phyloP scores from a whole-genome alignment of 108 stramenopile species.

The Epipyxis sp. region DNA sequence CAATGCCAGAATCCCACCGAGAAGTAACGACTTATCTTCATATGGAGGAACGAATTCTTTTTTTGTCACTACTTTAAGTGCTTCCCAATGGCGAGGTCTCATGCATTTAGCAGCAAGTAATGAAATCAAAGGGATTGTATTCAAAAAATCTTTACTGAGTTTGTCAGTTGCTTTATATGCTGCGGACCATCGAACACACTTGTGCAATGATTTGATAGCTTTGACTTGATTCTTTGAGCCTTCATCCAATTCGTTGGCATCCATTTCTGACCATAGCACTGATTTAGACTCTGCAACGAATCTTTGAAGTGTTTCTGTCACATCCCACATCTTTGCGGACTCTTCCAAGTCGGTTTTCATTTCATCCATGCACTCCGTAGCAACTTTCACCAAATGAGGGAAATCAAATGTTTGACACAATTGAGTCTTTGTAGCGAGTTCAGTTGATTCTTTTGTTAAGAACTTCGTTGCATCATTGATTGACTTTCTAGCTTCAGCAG shows the following conservation, averaged over 20 bases:
- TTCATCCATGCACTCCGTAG: slow-evolving; percentile 41
- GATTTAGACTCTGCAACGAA: slow-evolving; percentile 58
- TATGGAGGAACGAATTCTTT: slow-evolving; percentile 65
- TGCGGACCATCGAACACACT: slow-evolving; percentile 57
- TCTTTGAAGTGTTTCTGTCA: slow-evolving; percentile 50
- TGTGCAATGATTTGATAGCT: slow-evolving; percentile 58
- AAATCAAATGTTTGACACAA: slow-evolving; percentile 69
- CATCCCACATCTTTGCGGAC: slow-evolving; percentile 64
- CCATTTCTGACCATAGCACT: slow-evolving; percentile 62
- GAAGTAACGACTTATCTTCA: slow-evolving; percentile 57
- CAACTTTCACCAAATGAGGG: slow-evolving; percentile 53
- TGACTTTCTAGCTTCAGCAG: slow-evolving; percentile 46
- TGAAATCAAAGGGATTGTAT: slow-evolving; percentile 69
- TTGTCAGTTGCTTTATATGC: slow-evolving; percentile 60
- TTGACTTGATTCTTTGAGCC: slow-evolving; percentile 63
- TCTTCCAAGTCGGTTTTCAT: slow-evolving; percentile 51
- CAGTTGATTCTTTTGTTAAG: slow-evolving; percentile 35
- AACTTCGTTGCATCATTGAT: slow-evolving; percentile 46
- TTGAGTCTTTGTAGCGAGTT: slow-evolving; percentile 56
- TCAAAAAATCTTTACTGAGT: slow-evolving; percentile 68
- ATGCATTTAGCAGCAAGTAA: slow-evolving; percentile 61
- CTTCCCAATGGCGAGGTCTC: slow-evolving; percentile 72
- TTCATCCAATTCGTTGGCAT: slow-evolving; percentile 65
- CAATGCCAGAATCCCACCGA: slow-evolving; percentile 61
- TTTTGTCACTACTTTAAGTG: slow-evolving; percentile 51